Evolutionary conservation across 768 basidiomycete genomes (phyloP).

Genomic region (Lentinula detonsa): DNA sequence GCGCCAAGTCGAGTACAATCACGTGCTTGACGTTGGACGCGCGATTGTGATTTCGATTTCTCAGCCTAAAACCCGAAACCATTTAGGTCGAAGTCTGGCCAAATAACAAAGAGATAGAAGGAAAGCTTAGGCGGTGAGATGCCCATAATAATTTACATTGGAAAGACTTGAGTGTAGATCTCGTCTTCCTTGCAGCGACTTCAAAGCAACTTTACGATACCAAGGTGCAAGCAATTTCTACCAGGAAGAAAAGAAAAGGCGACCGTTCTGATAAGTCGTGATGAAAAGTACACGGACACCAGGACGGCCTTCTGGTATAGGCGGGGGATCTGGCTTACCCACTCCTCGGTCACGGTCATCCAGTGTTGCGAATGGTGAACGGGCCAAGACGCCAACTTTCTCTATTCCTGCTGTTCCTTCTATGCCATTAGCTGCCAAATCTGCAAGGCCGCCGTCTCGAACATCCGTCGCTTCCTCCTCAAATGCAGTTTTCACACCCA

Average conservation of each 20-base stretch:
- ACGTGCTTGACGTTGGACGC: background rate
- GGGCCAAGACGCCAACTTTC: background rate
- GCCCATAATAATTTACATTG: too few species aligned
- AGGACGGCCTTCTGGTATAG: background rate
- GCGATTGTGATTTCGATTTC: background rate
- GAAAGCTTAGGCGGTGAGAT: too few species aligned
- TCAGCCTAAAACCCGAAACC: too few species aligned
- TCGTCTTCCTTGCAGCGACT: background rate
- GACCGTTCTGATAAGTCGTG: background rate
- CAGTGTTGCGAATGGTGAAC: background rate
- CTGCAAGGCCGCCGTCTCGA: background rate
- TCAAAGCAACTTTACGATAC: background rate
- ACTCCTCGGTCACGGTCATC: slow-evolving; percentile 1
- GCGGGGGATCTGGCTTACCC: background rate
- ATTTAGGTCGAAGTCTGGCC: too few species aligned
- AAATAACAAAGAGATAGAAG: too few species aligned
- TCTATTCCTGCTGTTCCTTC: slow-evolving; percentile 3
- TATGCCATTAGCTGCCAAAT: background rate
- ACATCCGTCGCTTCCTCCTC: background rate
- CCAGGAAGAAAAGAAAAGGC: background rate
- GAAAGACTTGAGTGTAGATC: background rate
- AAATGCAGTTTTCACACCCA: background rate
- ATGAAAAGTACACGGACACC: slow-evolving; percentile 1
- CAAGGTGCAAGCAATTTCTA: background rate
- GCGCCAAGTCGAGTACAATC: background rate